Evolutionary conservation across 2,329 filamentous ascomycete genomes (phyloP).

Genomic region (Leptographium galeiforme): DNA sequence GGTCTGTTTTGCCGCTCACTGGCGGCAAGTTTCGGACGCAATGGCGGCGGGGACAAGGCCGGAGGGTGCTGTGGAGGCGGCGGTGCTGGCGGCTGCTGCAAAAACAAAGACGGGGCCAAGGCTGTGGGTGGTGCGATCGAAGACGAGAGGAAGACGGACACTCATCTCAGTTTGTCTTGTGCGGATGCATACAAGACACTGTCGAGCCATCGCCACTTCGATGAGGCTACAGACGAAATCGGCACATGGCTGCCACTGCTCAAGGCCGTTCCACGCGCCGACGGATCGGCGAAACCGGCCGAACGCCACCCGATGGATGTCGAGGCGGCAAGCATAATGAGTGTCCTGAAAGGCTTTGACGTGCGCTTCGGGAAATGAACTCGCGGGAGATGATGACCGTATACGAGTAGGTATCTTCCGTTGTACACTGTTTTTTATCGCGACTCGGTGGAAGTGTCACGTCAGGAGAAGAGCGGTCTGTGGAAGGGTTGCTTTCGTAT

Average conservation of each 20-base stretch:
- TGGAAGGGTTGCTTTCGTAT: not conserved
- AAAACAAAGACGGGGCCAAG: conserved; percentile 18
- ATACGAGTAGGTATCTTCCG: not conserved
- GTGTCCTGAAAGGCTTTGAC: conserved; percentile 70
- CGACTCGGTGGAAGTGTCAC: not conserved
- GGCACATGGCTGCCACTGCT: conserved; percentile 65
- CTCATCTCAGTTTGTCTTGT: conserved; percentile 47
- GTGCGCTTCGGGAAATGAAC: conserved; percentile 47
- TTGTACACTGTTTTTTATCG: not conserved
- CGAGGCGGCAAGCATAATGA: conserved; percentile 74
- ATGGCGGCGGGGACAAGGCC: conserved; percentile 4
- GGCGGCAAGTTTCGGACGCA: conserved; percentile 46
- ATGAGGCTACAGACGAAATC: conserved; percentile 59
- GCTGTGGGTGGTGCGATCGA: conserved; percentile 9
- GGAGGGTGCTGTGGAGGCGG: conserved; percentile 49
- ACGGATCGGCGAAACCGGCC: conserved; percentile 17
- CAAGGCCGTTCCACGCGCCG: conserved; percentile 37
- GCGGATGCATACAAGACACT: conserved; percentile 70
- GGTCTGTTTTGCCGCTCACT: conserved; percentile 74
- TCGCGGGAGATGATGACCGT: not conserved
- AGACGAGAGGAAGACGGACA: conserved; percentile 5
- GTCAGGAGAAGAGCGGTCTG: not conserved
- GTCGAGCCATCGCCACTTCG: conserved; percentile 63
- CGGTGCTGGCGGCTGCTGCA: conserved; percentile 53
- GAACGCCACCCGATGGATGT: conserved; percentile 56